Base-by-base conservation (phyloP, 1,284 basidiomycete genomes). In the Ustilago trichophora region DNA sequence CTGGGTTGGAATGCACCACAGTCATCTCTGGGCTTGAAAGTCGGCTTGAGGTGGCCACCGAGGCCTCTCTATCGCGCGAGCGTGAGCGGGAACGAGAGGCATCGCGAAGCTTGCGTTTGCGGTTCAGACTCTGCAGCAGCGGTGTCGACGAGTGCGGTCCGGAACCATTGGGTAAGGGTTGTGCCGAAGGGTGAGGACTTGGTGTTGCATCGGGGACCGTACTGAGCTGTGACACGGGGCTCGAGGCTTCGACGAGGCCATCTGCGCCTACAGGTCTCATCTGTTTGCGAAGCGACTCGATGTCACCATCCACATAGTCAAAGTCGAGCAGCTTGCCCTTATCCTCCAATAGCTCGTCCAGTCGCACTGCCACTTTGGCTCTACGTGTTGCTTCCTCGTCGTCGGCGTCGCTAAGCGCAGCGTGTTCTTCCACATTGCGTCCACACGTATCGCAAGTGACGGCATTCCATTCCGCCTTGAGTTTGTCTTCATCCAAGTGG, bases 291-390 rank as follows among this genome's bases (percentile, higher is more conserved):
- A 94, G 82, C 7, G 89, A 89, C 31, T 85, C 79, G 41, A 91
- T 86, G 78, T 90, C 87, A 34, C 86, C 85, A 82, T 92, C 87
- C 32, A 84, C 83, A 82, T 92, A 89, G 63, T 87, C 85, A 80
- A 96, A 90, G 82, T 92, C 89, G 12, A 90, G 84, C 22, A 95
- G 84, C 75, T 87, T 87, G 43, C 87, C 87, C 42, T 86, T 85
- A 80, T 92, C 91, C 90, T 92, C 87, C 35, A 94, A 83, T 47
- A 92, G 81, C 82, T 93, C 91, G 78, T 96, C 93, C 46, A 94
- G 85, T 47, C 91, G 86, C 48, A 91, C 86, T 3, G 91, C 92
- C 8, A 92, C 88, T 68, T 88, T 88, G 40, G 86, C 87, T 79
- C 90, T 85, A 35, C 93, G 86, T 26, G 64, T 73, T 41, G 73